A percentile compares a stretch with the other conserved stretches of the same genome.
These are phyloP conservation scores for Hygrocybe punicea DNA, from an alignment of 768 basidiomycete genomes.

Conservation along the genomic window DNA sequence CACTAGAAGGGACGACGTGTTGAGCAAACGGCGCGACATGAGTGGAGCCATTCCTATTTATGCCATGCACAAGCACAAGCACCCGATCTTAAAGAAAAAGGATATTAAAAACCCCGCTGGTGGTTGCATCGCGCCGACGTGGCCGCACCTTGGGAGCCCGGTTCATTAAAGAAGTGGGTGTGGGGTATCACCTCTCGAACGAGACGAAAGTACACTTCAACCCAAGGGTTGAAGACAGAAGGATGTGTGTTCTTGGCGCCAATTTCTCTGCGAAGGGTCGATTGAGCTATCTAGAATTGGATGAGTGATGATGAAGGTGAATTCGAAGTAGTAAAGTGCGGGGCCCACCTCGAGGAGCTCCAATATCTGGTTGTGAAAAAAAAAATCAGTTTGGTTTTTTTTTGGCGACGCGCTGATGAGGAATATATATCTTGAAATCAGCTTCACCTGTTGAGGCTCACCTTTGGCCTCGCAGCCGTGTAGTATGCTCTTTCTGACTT, in stretches of 20 bases:
- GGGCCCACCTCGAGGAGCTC: constrained; percentile 43
- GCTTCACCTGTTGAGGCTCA: constrained; percentile 19
- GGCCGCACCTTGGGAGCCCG: neutral
- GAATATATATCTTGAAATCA: neutral
- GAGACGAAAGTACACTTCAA: constrained; percentile 33
- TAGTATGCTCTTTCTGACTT: constrained; percentile 52
- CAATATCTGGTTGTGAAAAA: constrained; percentile 40
- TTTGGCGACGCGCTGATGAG: too few relatives aligned
- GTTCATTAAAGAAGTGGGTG: neutral
- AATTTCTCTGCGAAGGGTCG: constrained; percentile 28
- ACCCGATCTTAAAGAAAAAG: neutral
- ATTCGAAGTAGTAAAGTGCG: neutral
- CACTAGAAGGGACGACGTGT: neutral
- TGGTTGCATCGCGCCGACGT: too few relatives aligned
- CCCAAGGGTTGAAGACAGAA: constrained; percentile 29
- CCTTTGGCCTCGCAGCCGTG: constrained; percentile 45
- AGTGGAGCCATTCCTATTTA: neutral
- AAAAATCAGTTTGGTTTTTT: neutral
- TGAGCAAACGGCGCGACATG: neutral
- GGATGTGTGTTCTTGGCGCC: neutral
- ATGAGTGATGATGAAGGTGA: neutral
- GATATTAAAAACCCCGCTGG: neutral
- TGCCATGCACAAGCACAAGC: neutral
- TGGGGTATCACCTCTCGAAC: constrained; percentile 20
- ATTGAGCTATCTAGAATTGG: constrained; percentile 36